Base-by-base conservation (phyloP, 768 basidiomycete genomes). In the Serendipita sp. region DNA sequence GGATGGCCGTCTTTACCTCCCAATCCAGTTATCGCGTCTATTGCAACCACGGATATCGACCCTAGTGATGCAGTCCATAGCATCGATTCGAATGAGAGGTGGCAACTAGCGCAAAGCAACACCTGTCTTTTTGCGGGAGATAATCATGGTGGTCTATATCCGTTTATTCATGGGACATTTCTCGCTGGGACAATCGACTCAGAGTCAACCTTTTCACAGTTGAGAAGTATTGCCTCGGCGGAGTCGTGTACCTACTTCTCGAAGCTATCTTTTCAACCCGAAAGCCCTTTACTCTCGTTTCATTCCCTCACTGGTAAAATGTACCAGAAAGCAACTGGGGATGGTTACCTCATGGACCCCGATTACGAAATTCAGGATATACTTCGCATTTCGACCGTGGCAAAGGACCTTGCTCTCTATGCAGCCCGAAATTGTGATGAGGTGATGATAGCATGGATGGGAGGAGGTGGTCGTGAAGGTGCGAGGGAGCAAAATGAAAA, bases 121-220 rank as follows among this genome's bases (percentile, higher is more conserved):
- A 60, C 55, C 18, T 60, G 55, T 18, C 55, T 60, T 8, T 60
- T 60, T 36, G 55, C 55, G n/a, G 55, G 55, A 10, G 55, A 60
- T 60, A 60, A 36, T 36, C 36, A 31, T 34, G 55, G 55, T 3
- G 33, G 55, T 4, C 36, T 60, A 27, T 60, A 60, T 36, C 36
- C 55, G n/a, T 60, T 60, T 37, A 27, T 60, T n/a, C 55, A 60
- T 60, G 55, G 55, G 34, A 60, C 55, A 11, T 60, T 27, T 36
- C 16, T n/a, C 4, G 33, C n/a, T 11, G 55, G 55, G 27, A n/a
- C 55, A 10, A 31, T 60, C n/a, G 36, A 37, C n/a, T 33, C 55
- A 10, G 10, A 60, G 55, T 29, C 55, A 27, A 60, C 55, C 29
- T 60, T 60, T 60, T 60, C 55, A 60, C 18, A 36, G 4, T 4